Conservation (phyloP, 805 yeast species). For the Millerozyma acaciae region DNA sequence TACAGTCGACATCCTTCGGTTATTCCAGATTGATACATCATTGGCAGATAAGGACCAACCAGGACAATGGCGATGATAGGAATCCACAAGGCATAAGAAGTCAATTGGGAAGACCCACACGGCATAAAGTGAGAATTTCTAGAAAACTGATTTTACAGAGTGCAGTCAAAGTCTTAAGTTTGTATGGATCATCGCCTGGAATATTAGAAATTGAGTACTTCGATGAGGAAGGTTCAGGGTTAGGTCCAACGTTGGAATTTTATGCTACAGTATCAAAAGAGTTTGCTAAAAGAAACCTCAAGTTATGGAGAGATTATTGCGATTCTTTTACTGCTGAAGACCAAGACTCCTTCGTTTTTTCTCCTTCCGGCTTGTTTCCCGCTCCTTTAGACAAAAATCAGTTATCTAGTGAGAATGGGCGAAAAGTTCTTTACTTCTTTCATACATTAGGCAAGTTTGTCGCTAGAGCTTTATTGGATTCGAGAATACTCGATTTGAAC, state of each 20-base stretch:
- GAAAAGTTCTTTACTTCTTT: constrained; percentile 50
- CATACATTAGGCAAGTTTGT: constrained; percentile 73
- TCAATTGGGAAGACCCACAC: constrained; percentile 70
- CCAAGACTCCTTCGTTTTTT: constrained; percentile 36
- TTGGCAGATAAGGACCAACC: constrained; percentile 56
- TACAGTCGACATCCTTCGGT: constrained; percentile 89
- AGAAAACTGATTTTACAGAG: constrained; percentile 68
- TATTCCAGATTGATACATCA: constrained; percentile 74
- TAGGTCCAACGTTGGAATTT: constrained; percentile 94
- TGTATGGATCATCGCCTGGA: constrained; percentile 76
- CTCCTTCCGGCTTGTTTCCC: constrained; percentile 67
- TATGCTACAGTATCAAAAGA: constrained; percentile 77
- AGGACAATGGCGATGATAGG: constrained; percentile 33
- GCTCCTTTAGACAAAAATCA: constrained; percentile 44
- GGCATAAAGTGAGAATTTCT: constrained; percentile 77
- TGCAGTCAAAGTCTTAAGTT: constrained; percentile 71
- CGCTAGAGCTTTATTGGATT: constrained; percentile 83
- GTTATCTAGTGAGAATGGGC: constrained; percentile 28
- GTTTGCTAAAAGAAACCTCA: constrained; percentile 53
- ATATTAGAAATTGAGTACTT: constrained; percentile 81
- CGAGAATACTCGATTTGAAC: constrained; percentile 79
- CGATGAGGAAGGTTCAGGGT: constrained; percentile 93
- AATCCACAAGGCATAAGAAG: constrained; percentile 15
- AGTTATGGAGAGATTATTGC: constrained; percentile 68
- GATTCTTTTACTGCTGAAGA: constrained; percentile 12